These are phyloP conservation scores for Cylindrotheca closterium DNA, from an alignment of 108 stramenopile genomes.

Conservation along the genomic window DNA sequence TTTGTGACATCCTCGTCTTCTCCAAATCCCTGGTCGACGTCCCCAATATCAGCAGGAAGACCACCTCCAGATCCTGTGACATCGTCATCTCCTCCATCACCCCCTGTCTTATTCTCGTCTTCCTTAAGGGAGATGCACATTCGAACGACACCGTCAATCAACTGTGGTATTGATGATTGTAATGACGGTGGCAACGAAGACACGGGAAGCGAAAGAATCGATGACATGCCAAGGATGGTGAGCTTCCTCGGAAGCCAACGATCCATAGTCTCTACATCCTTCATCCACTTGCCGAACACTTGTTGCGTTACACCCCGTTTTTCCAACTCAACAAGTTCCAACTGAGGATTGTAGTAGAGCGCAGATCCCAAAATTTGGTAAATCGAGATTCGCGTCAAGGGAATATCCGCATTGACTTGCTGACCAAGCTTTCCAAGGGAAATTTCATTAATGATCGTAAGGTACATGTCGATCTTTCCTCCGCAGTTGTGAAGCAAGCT, in stretches of 20 bases:
- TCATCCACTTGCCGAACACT: constrained; percentile 82
- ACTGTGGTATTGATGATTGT: constrained; percentile 52
- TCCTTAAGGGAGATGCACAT: constrained; percentile 69
- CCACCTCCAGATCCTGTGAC: constrained; percentile 33
- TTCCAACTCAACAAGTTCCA: constrained; percentile 84
- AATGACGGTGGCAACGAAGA: constrained; percentile 66
- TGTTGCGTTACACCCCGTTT: constrained; percentile 82
- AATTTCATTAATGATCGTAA: constrained; percentile 83
- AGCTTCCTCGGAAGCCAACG: constrained; percentile 76
- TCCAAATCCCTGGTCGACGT: constrained; percentile 74
- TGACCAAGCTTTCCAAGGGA: constrained; percentile 81
- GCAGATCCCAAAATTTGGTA: constrained; percentile 87
- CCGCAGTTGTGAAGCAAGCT: constrained; percentile 88
- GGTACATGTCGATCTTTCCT: constrained; percentile 77
- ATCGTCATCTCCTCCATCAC: constrained; percentile 51
- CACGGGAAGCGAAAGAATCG: constrained; percentile 65
- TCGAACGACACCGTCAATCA: constrained; percentile 62
- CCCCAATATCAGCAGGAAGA: constrained; percentile 46
- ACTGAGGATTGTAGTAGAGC: constrained; percentile 86
- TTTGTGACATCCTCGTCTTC: constrained; percentile 87
- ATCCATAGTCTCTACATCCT: constrained; percentile 56
- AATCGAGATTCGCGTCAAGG: constrained; percentile 71
- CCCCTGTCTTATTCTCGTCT: constrained; percentile 59
- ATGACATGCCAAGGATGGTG: constrained; percentile 75
- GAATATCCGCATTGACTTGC: constrained; percentile 68